These are phyloP conservation scores for Schoenoplectus triqueter DNA, from an alignment of 202 grass and related monocot species.

Conservation along the genomic window DNA sequence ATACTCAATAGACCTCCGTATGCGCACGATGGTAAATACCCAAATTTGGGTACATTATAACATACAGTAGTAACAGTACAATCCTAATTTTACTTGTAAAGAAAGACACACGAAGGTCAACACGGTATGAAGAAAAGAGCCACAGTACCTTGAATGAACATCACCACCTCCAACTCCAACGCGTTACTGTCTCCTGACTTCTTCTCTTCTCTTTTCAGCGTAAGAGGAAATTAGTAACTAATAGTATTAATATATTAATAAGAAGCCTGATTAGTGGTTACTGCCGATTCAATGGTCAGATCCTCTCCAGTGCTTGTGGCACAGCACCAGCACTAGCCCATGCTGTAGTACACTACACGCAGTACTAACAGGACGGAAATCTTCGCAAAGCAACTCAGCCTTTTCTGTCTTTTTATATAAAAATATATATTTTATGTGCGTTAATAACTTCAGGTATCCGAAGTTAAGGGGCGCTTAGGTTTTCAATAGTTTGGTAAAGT, in stretches of 20 bases:
- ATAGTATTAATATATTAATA: not conserved
- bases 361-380: not conserved
- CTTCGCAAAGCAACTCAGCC: constrained; percentile 1
- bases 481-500: too few relatives aligned
- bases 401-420: constrained; percentile 18
- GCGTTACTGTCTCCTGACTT: constrained; percentile 39
- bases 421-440: not conserved
- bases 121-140: not conserved
- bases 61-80: too few relatives aligned
- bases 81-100: not conserved
- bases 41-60: too few relatives aligned
- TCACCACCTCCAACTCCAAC: not conserved
- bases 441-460: not conserved
- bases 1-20: not conserved
- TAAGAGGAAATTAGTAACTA: constrained; percentile 24
- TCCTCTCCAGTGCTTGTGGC: constrained; percentile 18
- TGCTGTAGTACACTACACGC: not conserved
- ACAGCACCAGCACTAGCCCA: not conserved
- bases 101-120: not conserved
- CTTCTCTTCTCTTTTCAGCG: constrained; percentile 35
- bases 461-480: not conserved
- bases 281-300: not conserved
- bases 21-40: not conserved
- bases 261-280: not conserved
- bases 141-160: not conserved